These are phyloP conservation scores for Phytopythium litorale DNA, from an alignment of 352 stramenopile genomes.

Conservation along the genomic window DNA sequence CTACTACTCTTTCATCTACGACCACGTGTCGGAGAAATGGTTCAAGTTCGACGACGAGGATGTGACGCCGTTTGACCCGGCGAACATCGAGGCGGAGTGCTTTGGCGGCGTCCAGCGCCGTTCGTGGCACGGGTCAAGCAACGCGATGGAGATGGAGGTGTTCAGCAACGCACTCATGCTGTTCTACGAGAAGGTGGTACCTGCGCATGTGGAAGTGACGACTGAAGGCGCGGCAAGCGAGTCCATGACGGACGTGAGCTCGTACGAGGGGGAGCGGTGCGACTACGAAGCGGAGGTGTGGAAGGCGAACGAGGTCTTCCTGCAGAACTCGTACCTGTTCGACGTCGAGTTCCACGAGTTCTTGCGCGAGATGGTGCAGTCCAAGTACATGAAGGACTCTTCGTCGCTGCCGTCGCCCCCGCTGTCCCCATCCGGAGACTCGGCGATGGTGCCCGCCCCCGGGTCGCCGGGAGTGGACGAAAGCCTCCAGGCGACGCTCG, in stretches of 20 bases:
- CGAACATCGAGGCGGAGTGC: slow-evolving; percentile 96
- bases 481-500: slow-evolving; percentile 61
- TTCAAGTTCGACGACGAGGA: slow-evolving; percentile 99
- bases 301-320: slow-evolving; percentile 92
- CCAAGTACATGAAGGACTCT: slow-evolving; percentile 69
- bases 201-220: slow-evolving; percentile 32
- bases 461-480: slow-evolving; percentile 30
- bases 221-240: slow-evolving; percentile 22
- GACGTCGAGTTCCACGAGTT: slow-evolving; percentile 96
- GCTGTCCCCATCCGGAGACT: slow-evolving; percentile 8
- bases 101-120: slow-evolving; percentile 96
- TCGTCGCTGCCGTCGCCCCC: slow-evolving; percentile 11
- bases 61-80: slow-evolving; percentile 96
- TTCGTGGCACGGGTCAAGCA: slow-evolving; percentile 93
- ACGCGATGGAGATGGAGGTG: slow-evolving; percentile 97
- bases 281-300: slow-evolving; percentile 91
- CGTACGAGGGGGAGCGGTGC: slow-evolving; percentile 33
- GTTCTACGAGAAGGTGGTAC: slow-evolving; percentile 98
- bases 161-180: slow-evolving; percentile 99
- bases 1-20: slow-evolving; percentile 96
- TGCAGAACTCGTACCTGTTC: slow-evolving; percentile 95
- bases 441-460: slow-evolving; percentile 14
- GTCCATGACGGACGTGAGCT: slow-evolving; percentile 10
- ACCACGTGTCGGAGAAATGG: slow-evolving; percentile 93
- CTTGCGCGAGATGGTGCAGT: slow-evolving; percentile 86